These are phyloP conservation scores for Didymella pinodella DNA, from an alignment of 2,329 filamentous ascomycete genomes.

Conservation along the genomic window DNA sequence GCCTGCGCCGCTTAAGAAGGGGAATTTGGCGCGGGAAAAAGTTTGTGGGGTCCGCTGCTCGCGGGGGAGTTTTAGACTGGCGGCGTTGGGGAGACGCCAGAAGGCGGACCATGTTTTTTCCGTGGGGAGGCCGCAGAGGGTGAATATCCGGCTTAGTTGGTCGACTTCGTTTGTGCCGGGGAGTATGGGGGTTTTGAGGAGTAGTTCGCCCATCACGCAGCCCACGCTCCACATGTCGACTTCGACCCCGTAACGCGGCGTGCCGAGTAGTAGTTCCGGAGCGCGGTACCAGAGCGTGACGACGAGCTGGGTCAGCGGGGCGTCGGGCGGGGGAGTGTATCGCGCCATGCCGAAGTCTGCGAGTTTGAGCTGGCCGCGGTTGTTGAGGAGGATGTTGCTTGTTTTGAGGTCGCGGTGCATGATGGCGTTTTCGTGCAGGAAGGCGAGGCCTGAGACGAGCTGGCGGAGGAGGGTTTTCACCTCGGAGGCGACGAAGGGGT, in stretches of 20 bases:
- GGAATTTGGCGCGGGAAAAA: constrained; percentile 78
- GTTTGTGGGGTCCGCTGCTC: constrained; percentile 52
- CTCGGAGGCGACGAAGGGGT: constrained; percentile 91
- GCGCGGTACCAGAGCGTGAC: constrained; percentile 97
- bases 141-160: constrained; percentile 81
- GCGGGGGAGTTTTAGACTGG: constrained; percentile 71
- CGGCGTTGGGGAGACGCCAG: constrained; percentile 85
- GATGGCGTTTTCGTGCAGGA: constrained; percentile 89
- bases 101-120: constrained; percentile 87
- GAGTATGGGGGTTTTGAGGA: constrained; percentile 81
- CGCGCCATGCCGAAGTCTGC: constrained; percentile 98
- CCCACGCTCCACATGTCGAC: constrained; percentile 97
- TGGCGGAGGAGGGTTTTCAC: constrained; percentile 89
- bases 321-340: constrained; percentile 74
- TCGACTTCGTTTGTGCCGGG: constrained; percentile 94
- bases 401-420: constrained; percentile 60
- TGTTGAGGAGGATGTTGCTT: constrained; percentile 80
- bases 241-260: constrained; percentile 74
- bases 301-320: constrained; percentile 86
- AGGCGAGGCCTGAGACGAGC: constrained; percentile 79
- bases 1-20: constrained; percentile 79
- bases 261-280: constrained; percentile 87
- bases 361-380: constrained; percentile 92
- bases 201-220: constrained; percentile 92
- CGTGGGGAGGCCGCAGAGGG: constrained; percentile 84